Evolutionary conservation across 1,139 yeast genomes (phyloP), one percentile per base, ranked within the genome.

Genomic region (Yamadazyma blattariae): DNA sequence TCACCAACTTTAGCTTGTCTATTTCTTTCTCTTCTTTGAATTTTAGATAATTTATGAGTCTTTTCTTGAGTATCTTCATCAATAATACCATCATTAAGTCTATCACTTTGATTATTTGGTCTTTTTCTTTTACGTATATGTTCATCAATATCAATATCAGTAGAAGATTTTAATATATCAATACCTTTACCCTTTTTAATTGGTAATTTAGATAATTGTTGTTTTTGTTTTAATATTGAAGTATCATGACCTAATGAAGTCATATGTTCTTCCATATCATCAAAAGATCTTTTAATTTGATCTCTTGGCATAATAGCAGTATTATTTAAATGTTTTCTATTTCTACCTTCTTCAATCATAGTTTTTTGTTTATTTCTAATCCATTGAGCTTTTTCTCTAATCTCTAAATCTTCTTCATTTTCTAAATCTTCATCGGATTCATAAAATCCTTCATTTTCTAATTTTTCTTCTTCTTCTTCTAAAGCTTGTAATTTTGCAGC

Each of bases 381-480:
- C 97, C 97, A 92, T 41, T 66, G 72, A 21, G 98, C 98, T 69
- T 92, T 92, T 45, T 82, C 92, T 50, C 73, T 77, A 41, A 92
- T 73, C 36, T 87, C 96, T 31, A 71, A 78, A 27, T 75, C 68
- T 47, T 85, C 95, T 32, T 61, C 68, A 41, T 79, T 86, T 35
- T 61, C 67, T 45, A 78, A 74, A 36, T 83, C 94, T 33, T 82
- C 81, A 55, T 89, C 96, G 29, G 95, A 83, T 51, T 89, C 94
- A 63, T 92, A 92, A 71, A 94, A 94, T 21, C 99, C 99, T 67
- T 90, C 96, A 37, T 76, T 68, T 63, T 90, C 96, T 51, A 92
- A 78, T 57, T 81, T 78, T 62, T 90, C 97, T 70, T 92, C 99
- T 64, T 92, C 99, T 45, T 86, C 97, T 67, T 92, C 99, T 48